These are phyloP conservation scores for Penicillium sp. DNA, from an alignment of 2,329 filamentous ascomycete genomes.

Conservation along the genomic window DNA sequence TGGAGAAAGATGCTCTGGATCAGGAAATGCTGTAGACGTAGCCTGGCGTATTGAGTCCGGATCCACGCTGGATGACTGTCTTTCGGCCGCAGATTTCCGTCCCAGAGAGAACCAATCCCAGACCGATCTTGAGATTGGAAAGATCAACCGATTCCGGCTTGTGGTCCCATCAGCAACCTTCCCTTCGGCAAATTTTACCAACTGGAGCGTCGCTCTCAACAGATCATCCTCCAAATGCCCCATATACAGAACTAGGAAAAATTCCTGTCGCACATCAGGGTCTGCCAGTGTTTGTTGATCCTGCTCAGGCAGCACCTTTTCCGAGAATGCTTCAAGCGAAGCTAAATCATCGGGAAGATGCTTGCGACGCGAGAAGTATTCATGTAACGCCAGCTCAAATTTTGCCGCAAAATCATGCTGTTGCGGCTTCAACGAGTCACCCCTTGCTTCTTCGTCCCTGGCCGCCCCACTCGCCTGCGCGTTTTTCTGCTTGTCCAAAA, in stretches of 20 bases:
- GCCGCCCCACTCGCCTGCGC: slow-evolving; percentile 31
- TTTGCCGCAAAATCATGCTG: slow-evolving; percentile 50
- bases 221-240: slow-evolving; percentile 59
- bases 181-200: slow-evolving; percentile 62
- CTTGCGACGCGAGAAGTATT: slow-evolving; percentile 50
- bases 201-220: slow-evolving; percentile 53
- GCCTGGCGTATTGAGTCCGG: too few species aligned
- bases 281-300: slow-evolving; percentile 6
- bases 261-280: slow-evolving; percentile 46
- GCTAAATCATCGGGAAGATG: slow-evolving; percentile 46
- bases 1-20: too few species aligned
- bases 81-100: too few species aligned
- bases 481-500: slow-evolving; percentile 32
- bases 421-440: slow-evolving; percentile 49
- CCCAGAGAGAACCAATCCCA: too few species aligned
- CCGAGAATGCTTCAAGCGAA: slow-evolving; percentile 24
- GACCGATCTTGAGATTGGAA: too few species aligned
- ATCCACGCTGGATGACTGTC: too few species aligned
- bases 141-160: too few species aligned
- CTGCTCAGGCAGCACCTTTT: slow-evolving; percentile 25
- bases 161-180: too few species aligned
- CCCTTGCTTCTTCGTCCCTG: slow-evolving; percentile 47
- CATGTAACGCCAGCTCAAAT: slow-evolving; percentile 48
- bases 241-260: slow-evolving; percentile 58
- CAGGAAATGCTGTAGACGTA: too few species aligned